Conservation (phyloP, 192 early-diverging fungal genomes). For the Umbelopsis ramanniana region DNA sequence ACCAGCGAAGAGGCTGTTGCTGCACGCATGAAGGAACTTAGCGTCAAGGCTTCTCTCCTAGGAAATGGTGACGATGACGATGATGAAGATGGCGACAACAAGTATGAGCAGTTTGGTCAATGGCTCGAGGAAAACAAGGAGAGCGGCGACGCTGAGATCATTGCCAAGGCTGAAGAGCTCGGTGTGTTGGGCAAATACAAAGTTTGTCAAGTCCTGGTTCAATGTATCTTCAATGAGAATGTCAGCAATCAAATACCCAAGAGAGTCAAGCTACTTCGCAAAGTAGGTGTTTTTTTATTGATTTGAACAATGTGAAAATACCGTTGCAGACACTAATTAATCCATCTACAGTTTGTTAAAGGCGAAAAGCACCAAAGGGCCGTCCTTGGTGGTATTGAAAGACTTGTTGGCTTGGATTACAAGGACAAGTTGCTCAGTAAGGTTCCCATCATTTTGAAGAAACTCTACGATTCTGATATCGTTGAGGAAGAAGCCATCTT, state of each 20-base stretch:
- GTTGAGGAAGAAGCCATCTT: constrained; percentile 89
- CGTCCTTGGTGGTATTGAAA: constrained; percentile 90
- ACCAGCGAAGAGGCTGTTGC: constrained; percentile 79
- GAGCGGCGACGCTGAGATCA: constrained; percentile 73
- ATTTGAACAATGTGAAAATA: too few species aligned
- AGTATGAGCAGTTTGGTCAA: constrained; percentile 79
- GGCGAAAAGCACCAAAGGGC: constrained; percentile 87
- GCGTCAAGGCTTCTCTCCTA: constrained; percentile 46
- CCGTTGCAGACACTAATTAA: too few species aligned
- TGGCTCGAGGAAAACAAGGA: constrained; percentile 66
- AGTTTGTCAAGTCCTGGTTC: constrained; percentile 78
- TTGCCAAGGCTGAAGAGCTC: constrained; percentile 78
- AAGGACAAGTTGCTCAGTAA: constrained; percentile 63
- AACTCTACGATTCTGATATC: constrained; percentile 88
- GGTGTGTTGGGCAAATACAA: constrained; percentile 77
- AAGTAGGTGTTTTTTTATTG: neutral
- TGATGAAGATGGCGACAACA: constrained; percentile 58
- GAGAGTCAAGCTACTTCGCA: constrained; percentile 68
- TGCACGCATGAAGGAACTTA: constrained; percentile 71
- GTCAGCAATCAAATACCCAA: constrained; percentile 72
- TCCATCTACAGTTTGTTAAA: constrained; percentile 58
- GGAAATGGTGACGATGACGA: constrained; percentile 63
- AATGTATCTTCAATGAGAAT: constrained; percentile 77
- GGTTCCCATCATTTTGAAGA: constrained; percentile 81
- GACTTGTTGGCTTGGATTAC: constrained; percentile 67